A percentile compares a stretch with the other conserved stretches of the same genome.
Conservation (phyloP, 2,329 filamentous ascomycete genomes). For the Trichophyton verrucosum region DNA sequence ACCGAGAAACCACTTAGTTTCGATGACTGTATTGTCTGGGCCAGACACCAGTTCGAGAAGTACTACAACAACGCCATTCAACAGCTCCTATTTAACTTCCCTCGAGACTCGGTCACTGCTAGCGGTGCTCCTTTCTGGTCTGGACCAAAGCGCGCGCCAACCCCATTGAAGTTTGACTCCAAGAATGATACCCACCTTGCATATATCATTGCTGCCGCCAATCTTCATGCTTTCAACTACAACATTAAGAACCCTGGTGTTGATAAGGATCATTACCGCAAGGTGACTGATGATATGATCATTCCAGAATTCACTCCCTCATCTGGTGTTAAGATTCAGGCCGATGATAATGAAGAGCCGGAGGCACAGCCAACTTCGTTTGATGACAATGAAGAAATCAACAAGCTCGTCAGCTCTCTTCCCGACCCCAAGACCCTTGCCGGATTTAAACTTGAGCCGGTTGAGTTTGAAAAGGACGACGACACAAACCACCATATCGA, state of each 20-base stretch:
- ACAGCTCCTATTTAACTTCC: conserved; percentile 93
- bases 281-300: conserved; percentile 82
- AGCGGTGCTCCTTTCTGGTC: conserved; percentile 93
- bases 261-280: conserved; percentile 58
- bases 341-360: conserved; percentile 64
- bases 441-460: conserved; percentile 77
- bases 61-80: conserved; percentile 96
- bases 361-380: conserved; percentile 70
- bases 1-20: conserved; percentile 84
- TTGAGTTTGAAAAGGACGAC: conserved; percentile 98
- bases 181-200: conserved; percentile 75
- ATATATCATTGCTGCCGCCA: conserved; percentile 78
- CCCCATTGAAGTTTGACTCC: conserved; percentile 76
- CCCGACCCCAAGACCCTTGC: conserved; percentile 69
- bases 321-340: conserved; percentile 88
- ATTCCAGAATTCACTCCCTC: conserved; percentile 90
- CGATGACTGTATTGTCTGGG: conserved; percentile 95
- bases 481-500: conserved; percentile 97
- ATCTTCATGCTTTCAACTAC: conserved; percentile 96
- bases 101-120: conserved; percentile 81
- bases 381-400: conserved; percentile 64
- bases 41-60: conserved; percentile 82
- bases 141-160: conserved; percentile 90
- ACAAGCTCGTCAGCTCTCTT: conserved; percentile 58
- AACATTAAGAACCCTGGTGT: conserved; percentile 75